Base-by-base conservation (phyloP, 345 rosid species). In the Aquilaria yunnanensis region DNA sequence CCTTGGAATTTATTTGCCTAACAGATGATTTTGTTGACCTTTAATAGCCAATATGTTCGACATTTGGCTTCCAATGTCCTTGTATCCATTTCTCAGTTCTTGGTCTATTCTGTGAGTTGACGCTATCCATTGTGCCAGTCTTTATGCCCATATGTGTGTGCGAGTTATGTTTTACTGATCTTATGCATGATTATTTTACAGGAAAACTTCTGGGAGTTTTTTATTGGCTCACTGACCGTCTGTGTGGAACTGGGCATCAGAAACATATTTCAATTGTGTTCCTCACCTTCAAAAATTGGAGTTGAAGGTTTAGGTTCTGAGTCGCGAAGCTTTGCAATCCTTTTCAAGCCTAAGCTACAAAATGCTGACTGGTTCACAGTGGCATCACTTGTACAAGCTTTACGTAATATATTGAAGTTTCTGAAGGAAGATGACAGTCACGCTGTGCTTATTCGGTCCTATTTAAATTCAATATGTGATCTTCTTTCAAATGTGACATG, bases 11-110 rank as follows among this genome's bases (percentile, higher is more conserved):
- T 50, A 5, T 34, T 59, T 63, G 54, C 59, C 37, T 60, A 10
- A 67, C 81, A 92, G 98, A 75, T 82, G 60, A 47, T 56, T 70
- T 75, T 82, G 65, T 67, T 85, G 32, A 69, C 71, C 14, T 64
- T 74, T 43, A 78, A 74, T 71, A 82, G 62, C 67, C 79, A 47
- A 6, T 85, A 72, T 70, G 57, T 85, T 80, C 86, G 69, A 62
- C 92, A 89, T 81, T 70, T 78, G 75, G 81, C 76, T 5, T 84
- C 85, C 70, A 85, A 78, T 63, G 63, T 87, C 59, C 85, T 92
- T 72, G 78, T 67, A 14, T 69, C 64, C 61, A 56, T 83, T 55
- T 80, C 92, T 0, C 78, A 80, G 67, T 77, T 69, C 65, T 54
- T 85, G 49, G 74, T 66, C 67, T 70, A 70, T 67, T 71, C 76